phyloP scores from a whole-genome alignment of 306 rosid species.

The Malus sieversii region DNA sequence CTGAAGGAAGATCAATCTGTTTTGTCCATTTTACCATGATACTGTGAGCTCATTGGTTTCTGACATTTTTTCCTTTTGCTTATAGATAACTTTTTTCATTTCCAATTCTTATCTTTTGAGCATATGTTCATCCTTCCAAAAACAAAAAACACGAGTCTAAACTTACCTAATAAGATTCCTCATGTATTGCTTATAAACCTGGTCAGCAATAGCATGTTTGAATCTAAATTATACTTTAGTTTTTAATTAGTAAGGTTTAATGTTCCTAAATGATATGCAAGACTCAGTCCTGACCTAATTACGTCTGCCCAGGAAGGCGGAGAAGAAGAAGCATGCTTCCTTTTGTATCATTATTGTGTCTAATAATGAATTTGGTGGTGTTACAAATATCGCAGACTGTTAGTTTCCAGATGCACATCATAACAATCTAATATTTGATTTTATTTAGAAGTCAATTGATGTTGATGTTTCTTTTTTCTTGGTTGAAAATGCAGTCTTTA shows the following conservation, averaged over 20 bases:
- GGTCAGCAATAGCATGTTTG: not conserved
- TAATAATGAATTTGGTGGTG: not conserved
- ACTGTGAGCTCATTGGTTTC: not conserved
- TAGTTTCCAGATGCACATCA: not conserved
- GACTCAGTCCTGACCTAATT: not conserved
- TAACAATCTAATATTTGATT: not conserved
- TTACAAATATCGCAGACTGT: not conserved
- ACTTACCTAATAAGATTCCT: not conserved
- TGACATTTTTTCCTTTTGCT: not conserved
- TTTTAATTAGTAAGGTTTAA: not conserved
- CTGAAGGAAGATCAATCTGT: not conserved
- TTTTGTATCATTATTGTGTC: not conserved
- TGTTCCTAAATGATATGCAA: not conserved
- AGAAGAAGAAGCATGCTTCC: not conserved
- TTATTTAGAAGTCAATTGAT: not conserved
- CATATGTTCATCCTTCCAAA: not conserved
- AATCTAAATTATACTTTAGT: not conserved
- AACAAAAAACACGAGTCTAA: not conserved
- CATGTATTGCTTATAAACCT: not conserved
- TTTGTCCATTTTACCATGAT: not conserved
- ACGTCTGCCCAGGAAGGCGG: not conserved
- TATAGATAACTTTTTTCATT: not conserved
- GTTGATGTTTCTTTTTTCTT: not conserved
- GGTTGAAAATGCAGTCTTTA: slow-evolving; percentile 2
- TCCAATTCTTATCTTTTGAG: not conserved